Base-by-base conservation (phyloP, 768 basidiomycete genomes). In the Scleroderma citrinum region DNA sequence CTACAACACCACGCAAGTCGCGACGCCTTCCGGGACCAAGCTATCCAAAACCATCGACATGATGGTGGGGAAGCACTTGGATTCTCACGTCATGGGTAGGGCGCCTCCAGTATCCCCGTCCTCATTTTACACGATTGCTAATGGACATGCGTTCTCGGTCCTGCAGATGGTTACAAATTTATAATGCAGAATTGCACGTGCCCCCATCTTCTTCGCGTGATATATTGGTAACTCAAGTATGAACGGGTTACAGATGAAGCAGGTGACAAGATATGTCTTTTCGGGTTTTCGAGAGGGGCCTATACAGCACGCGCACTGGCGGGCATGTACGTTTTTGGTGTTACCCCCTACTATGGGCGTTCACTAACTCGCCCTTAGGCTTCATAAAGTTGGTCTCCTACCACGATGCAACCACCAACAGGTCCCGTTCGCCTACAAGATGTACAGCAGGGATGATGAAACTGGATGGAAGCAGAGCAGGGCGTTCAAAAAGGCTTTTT, bases 231-330 rank as follows among this genome's bases (percentile, higher is more conserved):
- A 16, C n/a, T 16, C 23, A 26, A 23, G 24, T 10, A 14, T 29
- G 14, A 26, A 34, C 30, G 39, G 29, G 37, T 30, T 46, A 14
- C 19, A 85, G 83, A 85, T 48, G 67, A 77, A 31, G 73, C 74
- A 16, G 83, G 82, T 0, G 87, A 91, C 63, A 83, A 80, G 54
- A 85, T 92, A 3, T 88, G 77, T 59, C 70, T 92, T 3, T 90
- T 91, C 57, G 89, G 87, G 0, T 89, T 89, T 63, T 88, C 87
- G 3, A 72, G 88, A 48, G 87, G 87, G 14, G 85, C 85, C 40
- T 88, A 78, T 55, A 83, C 84, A 17, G 77, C 78, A 17, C 76
- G 87, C 42, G 84, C 83, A 3, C 69, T 86, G 13, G 85, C 81
- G 11, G 87, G 86, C 48, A 88, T 88, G 85, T 77, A 49, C 61